Conservation (phyloP, 2,329 filamentous ascomycete genomes). For the Knufia fluminis region DNA sequence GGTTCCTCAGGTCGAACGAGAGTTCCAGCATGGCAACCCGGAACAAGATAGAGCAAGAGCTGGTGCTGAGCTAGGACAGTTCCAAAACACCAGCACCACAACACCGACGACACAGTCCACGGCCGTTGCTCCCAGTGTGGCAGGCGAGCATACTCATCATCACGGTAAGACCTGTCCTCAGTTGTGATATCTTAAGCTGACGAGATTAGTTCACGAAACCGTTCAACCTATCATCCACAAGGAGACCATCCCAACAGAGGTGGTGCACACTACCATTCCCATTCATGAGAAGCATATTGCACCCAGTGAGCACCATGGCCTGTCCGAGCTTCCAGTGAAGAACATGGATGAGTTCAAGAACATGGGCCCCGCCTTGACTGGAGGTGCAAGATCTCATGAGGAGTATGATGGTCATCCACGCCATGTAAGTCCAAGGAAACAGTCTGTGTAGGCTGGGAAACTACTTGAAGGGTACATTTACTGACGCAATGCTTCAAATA, state of each 20-base stretch:
- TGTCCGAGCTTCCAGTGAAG: constrained; percentile 55
- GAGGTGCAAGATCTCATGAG: constrained; percentile 33
- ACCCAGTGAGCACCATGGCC: constrained; percentile 55
- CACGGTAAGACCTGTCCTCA: constrained; percentile 32
- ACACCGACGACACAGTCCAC: constrained; percentile 43
- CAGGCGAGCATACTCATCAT: constrained; percentile 57
- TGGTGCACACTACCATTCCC: constrained; percentile 63
- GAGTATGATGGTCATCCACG: constrained; percentile 44
- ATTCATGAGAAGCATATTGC: constrained; percentile 65
- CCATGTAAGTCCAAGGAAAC: constrained; percentile 22
- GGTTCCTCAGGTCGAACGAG: constrained; percentile 49
- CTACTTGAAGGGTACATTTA: too few relatives aligned
- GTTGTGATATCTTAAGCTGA: too few relatives aligned
- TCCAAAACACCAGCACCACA: constrained; percentile 42
- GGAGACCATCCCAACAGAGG: constrained; percentile 49
- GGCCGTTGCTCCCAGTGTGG: constrained; percentile 40
- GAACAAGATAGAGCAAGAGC: constrained; percentile 40
- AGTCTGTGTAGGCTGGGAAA: constrained; percentile 16
- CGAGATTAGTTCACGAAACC: constrained; percentile 51
- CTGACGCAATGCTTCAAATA: too few relatives aligned
- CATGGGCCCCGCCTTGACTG: constrained; percentile 45
- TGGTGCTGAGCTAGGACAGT: constrained; percentile 45
- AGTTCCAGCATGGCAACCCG: constrained; percentile 52
- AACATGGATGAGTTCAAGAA: constrained; percentile 55
- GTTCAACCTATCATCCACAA: constrained; percentile 64